phyloP scores from a whole-genome alignment of 2,329 filamentous ascomycete species.

The Basipetospora chlamydospora region DNA sequence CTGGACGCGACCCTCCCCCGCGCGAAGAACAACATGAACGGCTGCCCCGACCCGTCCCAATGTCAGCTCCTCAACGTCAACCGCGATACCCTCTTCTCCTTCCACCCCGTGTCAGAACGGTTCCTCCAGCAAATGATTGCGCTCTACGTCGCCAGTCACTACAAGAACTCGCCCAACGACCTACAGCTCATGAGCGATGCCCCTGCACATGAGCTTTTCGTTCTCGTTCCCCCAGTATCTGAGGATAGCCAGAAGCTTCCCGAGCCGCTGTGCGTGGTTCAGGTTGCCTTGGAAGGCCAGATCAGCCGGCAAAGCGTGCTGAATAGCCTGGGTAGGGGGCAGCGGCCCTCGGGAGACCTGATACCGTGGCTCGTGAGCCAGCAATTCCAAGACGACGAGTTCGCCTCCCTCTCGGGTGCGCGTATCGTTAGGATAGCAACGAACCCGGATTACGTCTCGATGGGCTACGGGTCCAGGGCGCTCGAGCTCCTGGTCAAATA shows the following conservation, averaged over 20 bases:
- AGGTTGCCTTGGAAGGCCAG: conserved; percentile 84
- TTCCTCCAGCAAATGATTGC: conserved; percentile 98
- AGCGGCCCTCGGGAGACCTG: conserved; percentile 78
- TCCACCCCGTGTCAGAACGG: conserved; percentile 91
- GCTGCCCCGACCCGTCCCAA: conserved; percentile 78
- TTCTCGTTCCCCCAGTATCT: conserved; percentile 73
- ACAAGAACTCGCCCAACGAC: conserved; percentile 97
- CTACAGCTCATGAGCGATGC: conserved; percentile 98
- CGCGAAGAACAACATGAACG: conserved; percentile 58
- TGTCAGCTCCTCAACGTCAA: conserved; percentile 92
- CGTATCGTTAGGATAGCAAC: conserved; percentile 89
- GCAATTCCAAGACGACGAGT: conserved; percentile 96
- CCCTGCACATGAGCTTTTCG: conserved; percentile 89
- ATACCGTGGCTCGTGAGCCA: conserved; percentile 97
- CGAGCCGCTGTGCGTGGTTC: conserved; percentile 87
- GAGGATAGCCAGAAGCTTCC: conserved; percentile 67
- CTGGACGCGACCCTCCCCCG: conserved; percentile 82
- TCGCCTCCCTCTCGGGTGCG: conserved; percentile 83
- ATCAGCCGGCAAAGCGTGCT: conserved; percentile 90
- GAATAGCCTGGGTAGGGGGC: conserved; percentile 76
- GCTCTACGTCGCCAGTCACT: conserved; percentile 90
- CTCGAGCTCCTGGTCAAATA: conserved; percentile 80
- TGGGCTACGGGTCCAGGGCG: conserved; percentile 88
- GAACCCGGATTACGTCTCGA: conserved; percentile 79
- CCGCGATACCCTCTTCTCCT: conserved; percentile 93